Percentiles rank a stretch among this genome's conserved stretches.
Evolutionary conservation across 345 rosid genomes (phyloP).

Genomic region (Ricinus communis): DNA sequence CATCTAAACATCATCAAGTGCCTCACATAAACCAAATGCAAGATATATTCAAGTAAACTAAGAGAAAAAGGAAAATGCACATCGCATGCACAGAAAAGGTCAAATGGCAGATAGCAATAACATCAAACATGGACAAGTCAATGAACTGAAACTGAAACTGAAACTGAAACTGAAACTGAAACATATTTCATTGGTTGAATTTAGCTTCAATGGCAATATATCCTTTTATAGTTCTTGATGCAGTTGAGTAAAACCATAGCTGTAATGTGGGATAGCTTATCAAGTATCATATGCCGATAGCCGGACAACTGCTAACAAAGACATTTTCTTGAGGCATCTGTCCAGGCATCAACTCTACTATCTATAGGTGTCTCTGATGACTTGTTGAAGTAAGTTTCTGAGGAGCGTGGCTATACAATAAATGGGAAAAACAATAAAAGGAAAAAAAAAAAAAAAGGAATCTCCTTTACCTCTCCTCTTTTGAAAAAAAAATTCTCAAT

Average conservation of each 20-base stretch:
- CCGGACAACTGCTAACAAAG: neutral
- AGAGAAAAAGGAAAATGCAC: too few relatives aligned
- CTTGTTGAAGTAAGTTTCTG: constrained; percentile 20
- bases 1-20: too few relatives aligned
- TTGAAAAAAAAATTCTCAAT: constrained; percentile 16
- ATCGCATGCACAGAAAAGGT: too few relatives aligned
- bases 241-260: neutral
- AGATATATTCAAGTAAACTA: too few relatives aligned
- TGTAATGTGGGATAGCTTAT: constrained; percentile 2
- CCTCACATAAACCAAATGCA: too few relatives aligned
- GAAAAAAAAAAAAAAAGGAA: neutral
- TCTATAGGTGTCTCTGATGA: constrained; percentile 11
- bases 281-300: constrained; percentile 11
- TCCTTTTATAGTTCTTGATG: neutral
- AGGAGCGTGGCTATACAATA: constrained; percentile 37
- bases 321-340: constrained; percentile 2
- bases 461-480: constrained; percentile 16
- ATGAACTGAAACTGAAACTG: constrained; percentile 1
- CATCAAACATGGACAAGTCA: neutral
- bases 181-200: neutral
- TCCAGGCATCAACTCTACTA: constrained; percentile 21
- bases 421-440: neutral
- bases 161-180: constrained; percentile 7
- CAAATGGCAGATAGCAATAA: too few relatives aligned
- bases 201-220: neutral